phyloP scores from a whole-genome alignment of 345 rosid species.

The Populus tremula region DNA sequence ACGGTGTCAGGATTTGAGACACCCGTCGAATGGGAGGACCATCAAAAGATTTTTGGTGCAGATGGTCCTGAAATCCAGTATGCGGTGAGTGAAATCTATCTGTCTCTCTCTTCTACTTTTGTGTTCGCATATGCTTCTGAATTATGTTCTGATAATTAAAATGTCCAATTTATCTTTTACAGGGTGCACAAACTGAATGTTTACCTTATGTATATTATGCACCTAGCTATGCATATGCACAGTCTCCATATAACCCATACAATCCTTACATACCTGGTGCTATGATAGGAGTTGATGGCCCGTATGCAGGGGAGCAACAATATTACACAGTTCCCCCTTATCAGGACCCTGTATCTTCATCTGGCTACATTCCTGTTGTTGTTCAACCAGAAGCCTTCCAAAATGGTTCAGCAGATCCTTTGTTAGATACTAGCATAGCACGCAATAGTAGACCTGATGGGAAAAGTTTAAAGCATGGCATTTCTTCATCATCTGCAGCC shows the following conservation, averaged over 20 bases:
- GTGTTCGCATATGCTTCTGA: neutral
- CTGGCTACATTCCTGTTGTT: conserved; percentile 55
- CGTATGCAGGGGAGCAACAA: conserved; percentile 61
- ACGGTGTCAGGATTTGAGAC: conserved; percentile 65
- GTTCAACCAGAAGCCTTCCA: conserved; percentile 51
- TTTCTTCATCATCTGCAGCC: conserved; percentile 46
- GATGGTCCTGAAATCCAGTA: conserved; percentile 84
- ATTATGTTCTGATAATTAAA: conserved; percentile 12
- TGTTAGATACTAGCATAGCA: conserved; percentile 44
- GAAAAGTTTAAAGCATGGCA: conserved; percentile 42
- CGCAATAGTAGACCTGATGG: conserved; percentile 41
- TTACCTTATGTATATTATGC: conserved; percentile 79
- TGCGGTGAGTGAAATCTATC: conserved; percentile 38
- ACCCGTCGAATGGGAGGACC: conserved; percentile 95
- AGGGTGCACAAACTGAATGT: conserved; percentile 83
- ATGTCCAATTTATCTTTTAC: conserved; percentile 19
- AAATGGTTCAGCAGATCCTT: conserved; percentile 39
- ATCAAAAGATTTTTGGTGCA: conserved; percentile 61
- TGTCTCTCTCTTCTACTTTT: neutral
- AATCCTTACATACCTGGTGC: conserved; percentile 93
- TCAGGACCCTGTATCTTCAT: conserved; percentile 54
- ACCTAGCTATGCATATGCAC: conserved; percentile 78
- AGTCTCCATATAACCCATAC: conserved; percentile 86
- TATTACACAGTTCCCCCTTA: conserved; percentile 60
- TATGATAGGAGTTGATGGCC: conserved; percentile 56